Evolutionary conservation across 208 protist species (phyloP), one percentile per base, ranked within the genome.

Genomic region (Trypanosoma scelopori): DNA sequence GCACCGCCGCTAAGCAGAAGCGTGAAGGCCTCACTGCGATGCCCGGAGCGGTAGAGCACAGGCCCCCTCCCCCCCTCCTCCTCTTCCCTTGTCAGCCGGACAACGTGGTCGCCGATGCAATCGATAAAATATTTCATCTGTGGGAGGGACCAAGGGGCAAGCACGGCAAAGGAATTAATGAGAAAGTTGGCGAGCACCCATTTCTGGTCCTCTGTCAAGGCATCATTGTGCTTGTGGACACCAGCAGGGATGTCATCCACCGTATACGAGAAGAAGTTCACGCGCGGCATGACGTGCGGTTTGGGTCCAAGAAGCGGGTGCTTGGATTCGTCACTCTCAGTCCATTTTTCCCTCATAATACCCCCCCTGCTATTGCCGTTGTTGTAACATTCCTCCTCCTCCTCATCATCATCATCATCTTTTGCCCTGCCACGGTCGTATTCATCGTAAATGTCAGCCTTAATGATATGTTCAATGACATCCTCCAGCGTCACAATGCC

Each of bases 401-500:
- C 9, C 51, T 67, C 5, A 32, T 22, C 3, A 20, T 43, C 45
- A n/a, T 28, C 45, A 13, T 28, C 49, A 30, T 18, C 2, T 55
- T 52, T 59, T 64, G 27, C 48, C 0, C 5, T 50, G 16, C 52
- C 57, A 11, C 41, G 5, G 35, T 70, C 65, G 37, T 94, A 81
- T 69, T 94, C 88, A 70, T 94, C 88, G 68, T 84, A 87, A 28
- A 94, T 94, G 45, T 94, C 82, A 1, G 71, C 50, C 12, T 73
- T 75, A 28, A 94, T 89, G 11, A 91, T 65, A 37, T 76, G 42
- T 68, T 94, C 88, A 56, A 94, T 87, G 41, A 90, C 74, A 62
- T 94, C 88, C 61, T 94, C 88, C 37, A 94, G 55, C 43, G 88
- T 91, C 15, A 94, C 69, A 58, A 94, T 81, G 32, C 88, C 88